Conservation (phyloP, 345 rosid species). For the Cardiospermum halicacabum region DNA sequence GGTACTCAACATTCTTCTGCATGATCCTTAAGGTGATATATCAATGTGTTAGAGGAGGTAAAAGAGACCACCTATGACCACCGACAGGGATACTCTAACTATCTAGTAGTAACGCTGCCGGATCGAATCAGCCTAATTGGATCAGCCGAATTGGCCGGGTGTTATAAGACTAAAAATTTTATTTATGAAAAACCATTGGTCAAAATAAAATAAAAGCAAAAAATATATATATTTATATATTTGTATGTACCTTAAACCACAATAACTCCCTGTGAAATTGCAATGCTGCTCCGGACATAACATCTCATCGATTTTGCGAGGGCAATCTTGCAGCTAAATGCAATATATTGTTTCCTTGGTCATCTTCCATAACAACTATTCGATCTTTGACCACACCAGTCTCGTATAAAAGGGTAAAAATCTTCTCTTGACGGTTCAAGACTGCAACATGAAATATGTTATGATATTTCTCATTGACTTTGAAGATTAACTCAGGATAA, state of each 20-base stretch:
- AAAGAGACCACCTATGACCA: too few species aligned
- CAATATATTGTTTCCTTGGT: constrained; percentile 13
- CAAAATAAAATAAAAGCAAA: too few species aligned
- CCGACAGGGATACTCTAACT: too few species aligned
- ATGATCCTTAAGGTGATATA: too few species aligned
- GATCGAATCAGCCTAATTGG: too few species aligned
- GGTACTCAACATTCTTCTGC: too few species aligned
- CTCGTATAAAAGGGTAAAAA: constrained; percentile 14
- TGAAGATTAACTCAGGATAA: not conserved
- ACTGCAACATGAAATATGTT: constrained; percentile 24
- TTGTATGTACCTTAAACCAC: constrained; percentile 30
- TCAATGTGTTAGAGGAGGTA: too few species aligned
- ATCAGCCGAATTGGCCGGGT: too few species aligned
- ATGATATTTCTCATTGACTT: not conserved
- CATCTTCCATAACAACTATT: constrained; percentile 1
- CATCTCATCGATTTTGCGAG: constrained; percentile 4
- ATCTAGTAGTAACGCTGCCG: too few species aligned
- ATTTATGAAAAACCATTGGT: too few species aligned
- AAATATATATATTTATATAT: too few species aligned
- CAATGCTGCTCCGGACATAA: constrained; percentile 20
- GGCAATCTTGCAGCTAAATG: constrained; percentile 20
- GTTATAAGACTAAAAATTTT: too few species aligned
- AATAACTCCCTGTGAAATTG: constrained; percentile 15
- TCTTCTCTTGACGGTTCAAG: constrained; percentile 9
- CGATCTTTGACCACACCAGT: not conserved